Conservation (phyloP, 371 early-diverging fungal species). For the Mucor circinelloides region DNA sequence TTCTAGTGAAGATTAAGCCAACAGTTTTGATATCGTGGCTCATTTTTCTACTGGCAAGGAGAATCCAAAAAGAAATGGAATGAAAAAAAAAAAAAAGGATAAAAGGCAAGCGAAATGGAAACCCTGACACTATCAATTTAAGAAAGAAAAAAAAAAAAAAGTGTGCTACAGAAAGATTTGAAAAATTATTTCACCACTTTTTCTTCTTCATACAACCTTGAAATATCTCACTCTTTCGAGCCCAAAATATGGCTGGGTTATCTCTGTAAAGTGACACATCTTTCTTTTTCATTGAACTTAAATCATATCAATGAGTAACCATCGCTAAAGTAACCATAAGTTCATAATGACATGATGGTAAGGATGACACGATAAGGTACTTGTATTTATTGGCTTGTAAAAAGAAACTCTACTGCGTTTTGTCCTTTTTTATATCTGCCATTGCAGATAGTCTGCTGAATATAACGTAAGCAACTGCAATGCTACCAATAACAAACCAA, state of each 20-base stretch:
- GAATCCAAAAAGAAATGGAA: not conserved
- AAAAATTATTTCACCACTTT: not conserved
- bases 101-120: not conserved
- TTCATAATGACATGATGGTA: not conserved
- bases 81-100: slow-evolving; percentile 7
- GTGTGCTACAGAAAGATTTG: not conserved
- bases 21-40: slow-evolving; percentile 32
- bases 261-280: not conserved
- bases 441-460: not conserved
- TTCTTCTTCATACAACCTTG: not conserved
- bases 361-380: not conserved
- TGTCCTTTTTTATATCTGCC: not conserved
- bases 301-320: not conserved
- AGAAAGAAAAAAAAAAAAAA: not conserved
- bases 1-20: slow-evolving; percentile 42
- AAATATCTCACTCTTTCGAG: not conserved
- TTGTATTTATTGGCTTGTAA: not conserved
- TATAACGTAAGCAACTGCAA: not conserved
- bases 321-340: not conserved
- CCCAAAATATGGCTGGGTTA: not conserved
- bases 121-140: not conserved
- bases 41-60: slow-evolving; percentile 2
- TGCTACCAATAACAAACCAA: not conserved
- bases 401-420: not conserved
- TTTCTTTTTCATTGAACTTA: slow-evolving; percentile 4